Percentiles rank a stretch among this genome's conserved stretches.
These are phyloP conservation scores for Fusarium compactum DNA, from an alignment of 2,329 filamentous ascomycete species.

Conservation along the genomic window DNA sequence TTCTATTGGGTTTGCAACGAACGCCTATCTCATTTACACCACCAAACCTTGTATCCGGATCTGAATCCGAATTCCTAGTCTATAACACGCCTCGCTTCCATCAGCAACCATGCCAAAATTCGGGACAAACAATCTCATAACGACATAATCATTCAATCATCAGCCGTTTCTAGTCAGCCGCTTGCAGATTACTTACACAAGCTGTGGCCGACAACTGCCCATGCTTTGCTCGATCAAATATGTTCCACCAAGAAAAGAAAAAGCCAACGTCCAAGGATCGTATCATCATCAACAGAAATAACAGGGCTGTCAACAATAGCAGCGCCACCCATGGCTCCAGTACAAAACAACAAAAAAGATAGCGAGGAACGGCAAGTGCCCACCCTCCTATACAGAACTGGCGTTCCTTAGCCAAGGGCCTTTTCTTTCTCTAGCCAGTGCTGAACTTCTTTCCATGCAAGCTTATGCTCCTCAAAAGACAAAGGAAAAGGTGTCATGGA, in stretches of 20 bases:
- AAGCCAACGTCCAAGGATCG: slow-evolving; percentile 39
- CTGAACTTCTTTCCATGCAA: slow-evolving; percentile 40
- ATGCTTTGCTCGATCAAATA: slow-evolving; percentile 46
- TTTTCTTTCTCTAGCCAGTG: slow-evolving; percentile 47
- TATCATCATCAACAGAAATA: slow-evolving; percentile 38
- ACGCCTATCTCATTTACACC: slow-evolving; percentile 5
- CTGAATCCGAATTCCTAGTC: slow-evolving; percentile 29
- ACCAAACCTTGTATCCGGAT: not conserved
- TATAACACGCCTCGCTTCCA: slow-evolving; percentile 28
- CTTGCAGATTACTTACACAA: slow-evolving; percentile 46
- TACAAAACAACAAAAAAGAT: slow-evolving; percentile 27
- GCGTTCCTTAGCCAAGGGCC: slow-evolving; percentile 30
- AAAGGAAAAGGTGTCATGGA: slow-evolving; percentile 28
- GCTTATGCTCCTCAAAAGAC: slow-evolving; percentile 43
- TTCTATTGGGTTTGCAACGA: slow-evolving; percentile 11
- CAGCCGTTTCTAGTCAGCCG: slow-evolving; percentile 46
- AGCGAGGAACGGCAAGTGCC: slow-evolving; percentile 40
- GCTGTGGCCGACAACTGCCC: slow-evolving; percentile 39
- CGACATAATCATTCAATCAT: slow-evolving; percentile 50
- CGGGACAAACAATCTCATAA: slow-evolving; percentile 43
- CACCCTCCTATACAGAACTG: slow-evolving; percentile 27
- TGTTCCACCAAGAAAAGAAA: slow-evolving; percentile 41
- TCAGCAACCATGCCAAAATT: slow-evolving; percentile 21
- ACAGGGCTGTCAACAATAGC: slow-evolving; percentile 19
- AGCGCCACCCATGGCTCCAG: slow-evolving; percentile 27